Evolutionary conservation across 163 green algal genomes (phyloP), one percentile per base, ranked within the genome.

Genomic region (Volvox carteri): DNA sequence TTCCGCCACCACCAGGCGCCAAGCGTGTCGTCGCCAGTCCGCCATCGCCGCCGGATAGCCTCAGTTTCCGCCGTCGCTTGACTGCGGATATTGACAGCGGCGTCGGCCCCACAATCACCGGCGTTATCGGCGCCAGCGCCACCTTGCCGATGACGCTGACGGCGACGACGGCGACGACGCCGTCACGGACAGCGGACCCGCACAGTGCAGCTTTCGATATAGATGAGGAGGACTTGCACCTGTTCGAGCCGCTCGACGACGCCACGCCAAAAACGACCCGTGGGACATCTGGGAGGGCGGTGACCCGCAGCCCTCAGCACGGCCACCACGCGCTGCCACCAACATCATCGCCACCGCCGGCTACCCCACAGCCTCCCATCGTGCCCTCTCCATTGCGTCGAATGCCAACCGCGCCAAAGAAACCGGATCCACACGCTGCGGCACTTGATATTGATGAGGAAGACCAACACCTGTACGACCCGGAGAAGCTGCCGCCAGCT

Each of bases 1-100:
- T 25, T 21, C 81, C 81, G 48, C 81, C 65, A 67, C 80, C 80
- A 44, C 80, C 80, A 5, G 62, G 80, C 60, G 30, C 9, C 42
- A 60, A 28, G 14, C 30, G 23, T 4, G 12, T 6, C 39, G 70
- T 4, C 70, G 33, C 16, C 19, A 41, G 25, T 14, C 70, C 70
- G 39, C 19, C 70, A 30, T 42, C 62, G 21, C 70, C 70, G 9
- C 41, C 41, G 44, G 42, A 6, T 8, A 58, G 41, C 41, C 39
- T 78, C 39, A 54, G 39, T 11, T 39, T 54, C 52, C 50, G 52
- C 54, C 77, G 52, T 52, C 77, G 35, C 33, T 52, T 56, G 12
- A 19, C 52, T 39, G 77, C 77, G 0, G 54, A 58, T 21, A 39
- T 18, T 65, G 30, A 41, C 33, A 46, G 67, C 67, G 46, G 33